phyloP scores from a whole-genome alignment of 2,329 filamentous ascomycete species.

The Colletotrichum sp. region DNA sequence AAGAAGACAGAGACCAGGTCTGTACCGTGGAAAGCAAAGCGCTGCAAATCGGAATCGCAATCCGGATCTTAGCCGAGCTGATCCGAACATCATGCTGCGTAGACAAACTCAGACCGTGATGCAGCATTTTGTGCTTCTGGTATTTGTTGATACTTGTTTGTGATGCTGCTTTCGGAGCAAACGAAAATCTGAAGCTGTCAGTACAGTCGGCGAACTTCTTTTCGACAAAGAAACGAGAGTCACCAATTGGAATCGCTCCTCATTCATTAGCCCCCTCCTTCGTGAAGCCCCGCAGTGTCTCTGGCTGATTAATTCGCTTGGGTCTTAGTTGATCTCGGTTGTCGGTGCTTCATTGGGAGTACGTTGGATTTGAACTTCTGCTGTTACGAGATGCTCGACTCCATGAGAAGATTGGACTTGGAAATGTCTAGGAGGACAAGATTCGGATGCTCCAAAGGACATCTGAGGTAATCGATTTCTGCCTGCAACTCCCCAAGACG shows the following conservation, averaged over 20 bases:
- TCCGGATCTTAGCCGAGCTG: neutral
- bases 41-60: neutral
- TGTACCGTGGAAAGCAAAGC: neutral
- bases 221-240: too few relatives aligned
- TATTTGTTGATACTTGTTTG: neutral
- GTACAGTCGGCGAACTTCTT: neutral
- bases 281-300: neutral
- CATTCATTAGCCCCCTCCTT: neutral
- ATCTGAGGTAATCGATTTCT: too few relatives aligned
- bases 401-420: too few relatives aligned
- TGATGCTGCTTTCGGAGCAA: neutral
- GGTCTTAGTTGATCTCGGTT: neutral
- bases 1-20: neutral
- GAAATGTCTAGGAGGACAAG: too few relatives aligned
- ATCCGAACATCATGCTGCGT: neutral
- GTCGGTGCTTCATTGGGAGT: neutral
- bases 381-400: neutral
- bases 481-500: too few relatives aligned
- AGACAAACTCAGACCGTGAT: neutral
- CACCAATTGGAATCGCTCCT: neutral
- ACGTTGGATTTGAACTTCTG: neutral
- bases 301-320: neutral
- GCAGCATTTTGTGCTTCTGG: neutral
- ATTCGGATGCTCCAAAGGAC: too few relatives aligned
- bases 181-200: neutral